Conservation (phyloP, 2,329 filamentous ascomycete species). For the Davidsoniella virescens region DNA sequence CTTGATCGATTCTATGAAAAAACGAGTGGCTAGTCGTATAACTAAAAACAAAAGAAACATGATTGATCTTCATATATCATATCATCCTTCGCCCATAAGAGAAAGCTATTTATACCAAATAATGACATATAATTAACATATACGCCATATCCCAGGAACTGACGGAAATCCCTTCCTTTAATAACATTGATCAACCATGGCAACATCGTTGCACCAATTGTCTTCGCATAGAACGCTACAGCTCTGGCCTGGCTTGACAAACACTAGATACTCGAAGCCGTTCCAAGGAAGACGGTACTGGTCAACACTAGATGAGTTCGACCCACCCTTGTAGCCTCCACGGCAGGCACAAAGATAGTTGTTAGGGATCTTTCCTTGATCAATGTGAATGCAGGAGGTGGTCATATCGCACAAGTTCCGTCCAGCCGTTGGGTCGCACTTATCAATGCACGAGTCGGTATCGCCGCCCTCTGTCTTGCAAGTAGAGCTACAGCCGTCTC, state of each 20-base stretch:
- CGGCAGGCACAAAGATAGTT: conserved; percentile 4
- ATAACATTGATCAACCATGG: background rate
- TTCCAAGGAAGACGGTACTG: conserved; percentile 5
- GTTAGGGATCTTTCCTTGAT: background rate
- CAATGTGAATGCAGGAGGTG: background rate
- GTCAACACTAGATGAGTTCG: no score
- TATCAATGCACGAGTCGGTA: background rate
- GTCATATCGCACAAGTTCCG: background rate
- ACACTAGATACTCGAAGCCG: conserved; percentile 1
- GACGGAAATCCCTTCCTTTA: background rate
- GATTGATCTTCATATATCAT: background rate
- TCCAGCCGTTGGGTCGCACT: background rate
- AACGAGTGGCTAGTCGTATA: background rate
- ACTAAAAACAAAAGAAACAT: background rate
- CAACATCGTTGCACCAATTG: background rate
- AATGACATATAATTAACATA: background rate
- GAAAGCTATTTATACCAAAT: background rate
- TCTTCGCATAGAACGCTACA: conserved; percentile 1
- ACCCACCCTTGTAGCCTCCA: conserved; percentile 1
- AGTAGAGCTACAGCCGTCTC: background rate
- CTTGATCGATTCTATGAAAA: background rate
- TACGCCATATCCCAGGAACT: background rate
- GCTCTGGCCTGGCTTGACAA: background rate
- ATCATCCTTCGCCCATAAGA: background rate
- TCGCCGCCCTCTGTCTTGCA: background rate